A percentile compares a stretch with the other conserved stretches of the same genome.
These are phyloP conservation scores for Colletotrichum viniferum DNA, from an alignment of 2,329 filamentous ascomycete genomes.

Conservation along the genomic window DNA sequence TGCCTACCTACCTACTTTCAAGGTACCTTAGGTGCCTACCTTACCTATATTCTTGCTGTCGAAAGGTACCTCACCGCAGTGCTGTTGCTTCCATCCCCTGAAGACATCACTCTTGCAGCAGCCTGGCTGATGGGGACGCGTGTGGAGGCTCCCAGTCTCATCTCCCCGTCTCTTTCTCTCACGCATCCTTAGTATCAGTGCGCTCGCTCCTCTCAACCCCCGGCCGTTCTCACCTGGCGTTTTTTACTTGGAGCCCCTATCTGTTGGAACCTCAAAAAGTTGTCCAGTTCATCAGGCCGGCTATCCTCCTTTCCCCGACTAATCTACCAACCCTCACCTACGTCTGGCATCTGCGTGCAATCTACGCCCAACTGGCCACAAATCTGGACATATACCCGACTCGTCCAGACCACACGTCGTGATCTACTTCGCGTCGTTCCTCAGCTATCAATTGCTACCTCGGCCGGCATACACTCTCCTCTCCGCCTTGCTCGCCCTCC, in stretches of 20 bases:
- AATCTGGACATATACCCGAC: slow-evolving; percentile 11
- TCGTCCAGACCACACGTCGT: background rate
- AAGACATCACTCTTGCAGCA: background rate
- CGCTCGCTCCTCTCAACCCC: slow-evolving; percentile 4
- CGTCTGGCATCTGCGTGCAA: slow-evolving; percentile 8
- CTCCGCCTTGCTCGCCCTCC: background rate
- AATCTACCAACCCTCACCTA: background rate
- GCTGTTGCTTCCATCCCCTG: background rate
- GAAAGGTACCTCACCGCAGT: background rate
- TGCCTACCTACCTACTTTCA: background rate
- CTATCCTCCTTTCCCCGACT: background rate
- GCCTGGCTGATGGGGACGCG: background rate
- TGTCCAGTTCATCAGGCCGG: slow-evolving; percentile 13
- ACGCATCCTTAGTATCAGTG: background rate
- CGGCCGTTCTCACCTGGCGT: background rate
- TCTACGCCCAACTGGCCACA: slow-evolving; percentile 1
- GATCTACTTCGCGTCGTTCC: background rate
- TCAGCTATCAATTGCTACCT: background rate
- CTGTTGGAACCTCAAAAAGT: slow-evolving; percentile 20
- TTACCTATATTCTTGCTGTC: background rate
- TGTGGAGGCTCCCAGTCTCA: background rate
- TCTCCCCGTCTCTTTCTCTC: background rate
- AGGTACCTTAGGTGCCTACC: background rate
- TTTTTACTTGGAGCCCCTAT: slow-evolving; percentile 18
- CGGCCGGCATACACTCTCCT: background rate